Conservation (phyloP, 805 yeast genomes). For the Scheffersomyces ergatensis region DNA sequence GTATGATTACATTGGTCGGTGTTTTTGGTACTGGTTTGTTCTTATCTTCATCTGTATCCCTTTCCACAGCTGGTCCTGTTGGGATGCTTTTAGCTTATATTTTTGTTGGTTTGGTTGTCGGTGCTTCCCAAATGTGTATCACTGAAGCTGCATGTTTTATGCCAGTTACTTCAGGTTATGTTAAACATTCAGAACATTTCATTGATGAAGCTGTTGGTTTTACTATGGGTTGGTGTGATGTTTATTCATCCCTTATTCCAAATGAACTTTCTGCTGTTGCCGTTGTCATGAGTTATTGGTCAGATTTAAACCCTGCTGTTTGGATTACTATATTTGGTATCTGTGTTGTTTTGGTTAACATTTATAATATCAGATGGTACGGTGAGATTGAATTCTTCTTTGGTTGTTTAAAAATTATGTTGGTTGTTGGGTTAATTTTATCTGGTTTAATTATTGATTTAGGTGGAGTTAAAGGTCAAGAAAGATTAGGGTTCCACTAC, state of each 20-base stretch:
- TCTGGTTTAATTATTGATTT: slow-evolving; percentile 18
- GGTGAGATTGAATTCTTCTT: slow-evolving; percentile 29
- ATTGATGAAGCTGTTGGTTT: slow-evolving; percentile 46
- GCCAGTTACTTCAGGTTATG: slow-evolving; percentile 36
- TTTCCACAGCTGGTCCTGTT: slow-evolving; percentile 42
- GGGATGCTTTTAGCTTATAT: slow-evolving; percentile 49
- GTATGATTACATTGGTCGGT: slow-evolving; percentile 20
- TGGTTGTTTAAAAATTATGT: slow-evolving; percentile 21
- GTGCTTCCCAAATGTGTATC: slow-evolving; percentile 38
- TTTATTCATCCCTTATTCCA: slow-evolving; percentile 35
- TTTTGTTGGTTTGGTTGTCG: slow-evolving; percentile 43
- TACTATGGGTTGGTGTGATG: slow-evolving; percentile 44
- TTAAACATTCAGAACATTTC: slow-evolving; percentile 35
- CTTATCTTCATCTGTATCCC: slow-evolving; percentile 51
- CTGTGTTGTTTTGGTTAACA: slow-evolving; percentile 31
- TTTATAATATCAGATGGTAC: slow-evolving; percentile 34
- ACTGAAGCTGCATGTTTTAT: slow-evolving; percentile 36
- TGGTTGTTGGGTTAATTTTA: slow-evolving; percentile 18
- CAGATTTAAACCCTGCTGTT: slow-evolving; percentile 41
- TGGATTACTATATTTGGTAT: slow-evolving; percentile 44
- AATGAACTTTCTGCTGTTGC: slow-evolving; percentile 47
- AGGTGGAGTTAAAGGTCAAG: slow-evolving; percentile 23
- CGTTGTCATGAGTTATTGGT: slow-evolving; percentile 46
- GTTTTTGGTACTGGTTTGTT: slow-evolving; percentile 52
- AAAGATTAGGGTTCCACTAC: slow-evolving; percentile 28